Evolutionary conservation across 2,329 filamentous ascomycete species (phyloP).

Genomic region (Sclerotinia glacialis): DNA sequence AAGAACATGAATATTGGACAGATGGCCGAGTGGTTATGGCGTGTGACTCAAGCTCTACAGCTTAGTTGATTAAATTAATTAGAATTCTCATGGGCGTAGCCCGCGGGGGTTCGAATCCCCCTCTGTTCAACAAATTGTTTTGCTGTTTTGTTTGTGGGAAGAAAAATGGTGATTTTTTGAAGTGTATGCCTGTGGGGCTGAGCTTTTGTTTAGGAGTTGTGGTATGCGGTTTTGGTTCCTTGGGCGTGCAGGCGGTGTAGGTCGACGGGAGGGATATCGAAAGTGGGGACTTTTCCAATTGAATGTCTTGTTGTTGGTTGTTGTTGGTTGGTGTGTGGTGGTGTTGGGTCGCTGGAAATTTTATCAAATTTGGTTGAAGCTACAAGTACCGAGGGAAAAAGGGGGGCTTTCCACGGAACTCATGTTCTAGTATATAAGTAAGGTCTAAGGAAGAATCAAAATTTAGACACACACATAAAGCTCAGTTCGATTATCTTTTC

Average conservation of each 20-base stretch:
- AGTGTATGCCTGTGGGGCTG: neutral
- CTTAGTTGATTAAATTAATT: constrained; percentile 14
- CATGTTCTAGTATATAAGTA: too few species aligned
- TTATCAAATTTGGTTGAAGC: neutral
- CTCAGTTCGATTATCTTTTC: neutral
- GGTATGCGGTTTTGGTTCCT: neutral
- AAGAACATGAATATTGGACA: neutral
- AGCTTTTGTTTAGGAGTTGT: neutral
- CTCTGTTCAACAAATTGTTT: constrained; percentile 6
- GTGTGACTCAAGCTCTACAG: constrained; percentile 22
- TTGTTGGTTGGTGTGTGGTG: too few species aligned
- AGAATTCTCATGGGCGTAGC: constrained; percentile 22
- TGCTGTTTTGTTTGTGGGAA: neutral
- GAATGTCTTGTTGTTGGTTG: neutral
- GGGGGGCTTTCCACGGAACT: neutral
- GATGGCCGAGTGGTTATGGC: constrained; percentile 24
- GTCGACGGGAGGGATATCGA: neutral
- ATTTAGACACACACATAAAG: neutral
- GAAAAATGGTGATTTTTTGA: neutral
- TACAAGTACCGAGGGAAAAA: neutral
- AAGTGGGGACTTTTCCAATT: neutral
- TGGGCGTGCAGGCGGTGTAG: neutral
- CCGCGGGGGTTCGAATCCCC: constrained; percentile 23
- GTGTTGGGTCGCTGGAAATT: neutral
- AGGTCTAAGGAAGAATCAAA: too few species aligned